Base-by-base conservation (phyloP, 768 basidiomycete genomes). In the Lactarius sp. region DNA sequence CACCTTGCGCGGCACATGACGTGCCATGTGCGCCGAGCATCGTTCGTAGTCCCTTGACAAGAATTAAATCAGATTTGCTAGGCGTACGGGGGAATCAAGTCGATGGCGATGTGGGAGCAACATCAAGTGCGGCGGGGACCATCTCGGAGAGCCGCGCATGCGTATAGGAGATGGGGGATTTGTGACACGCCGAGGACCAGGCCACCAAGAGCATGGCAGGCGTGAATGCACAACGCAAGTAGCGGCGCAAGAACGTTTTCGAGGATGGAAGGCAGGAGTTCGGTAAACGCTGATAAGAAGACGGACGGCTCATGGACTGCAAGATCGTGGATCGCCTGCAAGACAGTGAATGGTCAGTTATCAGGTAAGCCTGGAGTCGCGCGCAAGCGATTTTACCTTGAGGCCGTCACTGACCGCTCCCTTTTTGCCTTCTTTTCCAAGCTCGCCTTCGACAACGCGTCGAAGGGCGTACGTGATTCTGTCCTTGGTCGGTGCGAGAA, bases 401-500 rank as follows among this genome's bases (percentile, higher is more conserved):
- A 92, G 78, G 22, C 88, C 88, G 72, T 94, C 91, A 39, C 81
- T 87, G 1, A 79, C 81, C 5, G 91, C 85, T 0, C 92, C 92
- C 92, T 72, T 27, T 27, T 27, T 2, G 2, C 22, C 22, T 1
- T 93, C 92, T 71, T 90, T 90, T 6, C 92, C 92, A 14, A 93
- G 81, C 66, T 92, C 88, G 7, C 92, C 92, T 59, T 89, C 87
- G 62, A 94, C 81, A 31, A 87, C 92, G 50, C 91, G 85, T 56
- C 84, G 80, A 20, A 93, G 71, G 3, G 88, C 88, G 62, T 83
- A 84, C 2, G 86, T 80, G 39, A 94, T 90, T 31, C 86, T 80
- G 68, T 85, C 82, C 7, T 79, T 81, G 7, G 87, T 83, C 6
- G 86, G 86, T 10, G 75, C 69, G 14, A 93, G 77, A 22, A 92